Base-by-base conservation (phyloP, 2,329 filamentous ascomycete genomes). In the Trichoderma gracile region DNA sequence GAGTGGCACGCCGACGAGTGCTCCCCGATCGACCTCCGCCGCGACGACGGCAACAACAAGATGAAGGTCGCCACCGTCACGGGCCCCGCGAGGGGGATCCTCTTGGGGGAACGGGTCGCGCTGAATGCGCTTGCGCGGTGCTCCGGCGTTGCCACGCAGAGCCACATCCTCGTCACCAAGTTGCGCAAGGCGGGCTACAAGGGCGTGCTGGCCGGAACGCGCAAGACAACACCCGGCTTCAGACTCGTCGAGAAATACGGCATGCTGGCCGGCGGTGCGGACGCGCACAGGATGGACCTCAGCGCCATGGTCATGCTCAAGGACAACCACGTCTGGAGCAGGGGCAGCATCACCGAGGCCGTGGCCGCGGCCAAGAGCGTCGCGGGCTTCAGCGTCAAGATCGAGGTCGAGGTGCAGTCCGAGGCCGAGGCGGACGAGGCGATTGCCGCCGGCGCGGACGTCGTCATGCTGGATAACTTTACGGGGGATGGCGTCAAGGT, bases 401-500 rank as follows among this genome's bases (percentile, higher is more conserved):
- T 99, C 46, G 95, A 99, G 80, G 95, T 99, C 25, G 94, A 99
- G 81, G 95, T 95, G 53, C 92, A 94, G 80, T 90, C 83, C 71
- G 88, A 97, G 77, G 87, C 84, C 49, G 93, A 97, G 79, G 95
- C 95, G 0, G 89, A 97, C 75, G 92, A 96, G 78, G 95, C 95
- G 0, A 93, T 97, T 71, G 86, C 81, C 3, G 94, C 94, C 0
- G 95, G 95, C 0, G 95, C 95, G 0, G 94, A 99, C 75, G 89
- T 99, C 21, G 88, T 99, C 67, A 99, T 99, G 95, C 80, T 99
- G 66, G 95, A 99, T 76, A 99, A 99, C 77, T 99, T 98, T 74
- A 88, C 87, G 0, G 87, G 89, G 0, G 89, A 91, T 1, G 92
- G 88, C 0, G 89, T 97, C 67, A 89, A 87, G 74, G 77, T 83